Evolutionary conservation across 139 green algal genomes (phyloP), one percentile per base, ranked within the genome.

Genomic region (Coelastrella sp.): DNA sequence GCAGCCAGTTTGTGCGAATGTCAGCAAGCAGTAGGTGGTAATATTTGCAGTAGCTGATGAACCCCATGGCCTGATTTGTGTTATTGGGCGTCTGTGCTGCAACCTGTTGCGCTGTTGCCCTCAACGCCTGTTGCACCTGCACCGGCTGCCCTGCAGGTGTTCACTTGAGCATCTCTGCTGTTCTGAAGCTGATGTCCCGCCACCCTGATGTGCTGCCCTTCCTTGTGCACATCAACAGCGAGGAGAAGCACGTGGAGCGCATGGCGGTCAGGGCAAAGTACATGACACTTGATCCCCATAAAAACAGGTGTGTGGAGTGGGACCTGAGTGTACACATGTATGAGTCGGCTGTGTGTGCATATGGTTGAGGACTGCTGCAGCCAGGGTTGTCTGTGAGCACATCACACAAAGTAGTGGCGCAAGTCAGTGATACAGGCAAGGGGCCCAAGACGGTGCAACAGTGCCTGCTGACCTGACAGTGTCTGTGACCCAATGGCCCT

Each of bases 251-350:
- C 90, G 86, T 95, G 60, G 98, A 99, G 92, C 94, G 97, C 75
- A 99, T 99, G 94, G 97, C 97, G 0, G 94, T 99, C 85, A 93
- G 97, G 4, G 95, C 98, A 61, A 99, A 99, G 93, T 97, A 98
- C 93, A 99, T 99, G 97, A 97, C 98, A 0, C 95, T 99, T 88
- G 87, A 94, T 87, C 90, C 92, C 9, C 60, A 91, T 66, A 89
- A 90, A 58, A 99, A 99, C 91, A 94, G 95, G 74, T 99, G 60
- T 0, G 84, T 27, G 78, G 6, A 49, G 7, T 15, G 68, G 19
- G 35, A 49, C 3, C 35, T 49, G 35, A 49, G 35, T 49, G 35
- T 49, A 49, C 35, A 49, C 35, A 49, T 49, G 35, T 49, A 49
- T 49, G 35, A 49, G 35, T 49, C 35, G 3, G 35, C 35, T 5